These are phyloP conservation scores for Exophiala xenobiotica DNA, from an alignment of 2,329 filamentous ascomycete species.

Conservation along the genomic window DNA sequence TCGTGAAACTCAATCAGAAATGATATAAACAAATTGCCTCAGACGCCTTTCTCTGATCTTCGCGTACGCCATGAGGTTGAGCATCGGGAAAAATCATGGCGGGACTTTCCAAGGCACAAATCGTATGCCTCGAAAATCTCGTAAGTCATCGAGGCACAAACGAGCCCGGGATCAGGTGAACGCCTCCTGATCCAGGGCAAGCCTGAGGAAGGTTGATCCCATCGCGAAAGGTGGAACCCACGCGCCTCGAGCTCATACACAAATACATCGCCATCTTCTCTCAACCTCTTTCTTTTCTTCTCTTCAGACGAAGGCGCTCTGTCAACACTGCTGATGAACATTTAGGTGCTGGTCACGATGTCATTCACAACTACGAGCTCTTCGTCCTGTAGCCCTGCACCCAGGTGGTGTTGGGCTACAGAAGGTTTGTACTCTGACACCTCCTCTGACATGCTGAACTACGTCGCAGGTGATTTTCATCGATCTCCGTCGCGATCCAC, in stretches of 20 bases:
- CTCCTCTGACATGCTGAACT: constrained; percentile 7
- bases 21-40: neutral
- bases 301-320: constrained; percentile 3
- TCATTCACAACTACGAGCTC: constrained; percentile 7
- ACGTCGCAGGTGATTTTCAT: constrained; percentile 9
- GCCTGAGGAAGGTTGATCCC: constrained; percentile 1
- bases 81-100: neutral
- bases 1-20: constrained; percentile 1
- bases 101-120: no score
- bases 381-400: constrained; percentile 5
- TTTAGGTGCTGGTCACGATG: constrained; percentile 1
- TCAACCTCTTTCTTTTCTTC: neutral
- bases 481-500: constrained; percentile 4
- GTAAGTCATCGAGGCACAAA: neutral
- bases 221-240: neutral
- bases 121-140: neutral
- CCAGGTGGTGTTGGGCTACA: constrained; percentile 9
- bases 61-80: neutral
- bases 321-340: constrained; percentile 2
- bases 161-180: constrained; percentile 1
- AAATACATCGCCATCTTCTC: neutral
- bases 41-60: neutral
- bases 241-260: neutral
- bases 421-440: constrained; percentile 4
- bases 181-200: neutral